phyloP scores from a whole-genome alignment of 495 filamentous ascomycete species.

The Darksidea phi region DNA sequence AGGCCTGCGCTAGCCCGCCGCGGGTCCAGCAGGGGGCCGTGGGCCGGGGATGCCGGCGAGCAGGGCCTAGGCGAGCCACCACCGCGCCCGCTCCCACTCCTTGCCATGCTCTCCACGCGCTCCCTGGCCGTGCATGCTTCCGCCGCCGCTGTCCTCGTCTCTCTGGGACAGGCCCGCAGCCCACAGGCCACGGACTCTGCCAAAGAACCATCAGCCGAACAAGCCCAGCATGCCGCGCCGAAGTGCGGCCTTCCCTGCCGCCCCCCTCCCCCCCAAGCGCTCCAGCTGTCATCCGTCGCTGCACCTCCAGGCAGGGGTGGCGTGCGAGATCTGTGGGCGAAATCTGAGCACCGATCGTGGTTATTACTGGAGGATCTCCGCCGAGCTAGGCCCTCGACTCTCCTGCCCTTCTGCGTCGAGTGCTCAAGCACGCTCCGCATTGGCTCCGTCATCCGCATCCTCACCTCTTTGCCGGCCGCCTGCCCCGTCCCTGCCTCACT shows the following conservation, averaged over 20 bases:
- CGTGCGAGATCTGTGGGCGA: slow-evolving; percentile 34
- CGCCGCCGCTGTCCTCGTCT: slow-evolving; percentile 20
- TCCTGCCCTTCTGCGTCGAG: slow-evolving; percentile 29
- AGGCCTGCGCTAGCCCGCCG: not conserved
- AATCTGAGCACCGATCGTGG: slow-evolving; percentile 34
- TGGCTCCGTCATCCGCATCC: slow-evolving; percentile 27
- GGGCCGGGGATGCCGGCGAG: not conserved
- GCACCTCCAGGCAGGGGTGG: slow-evolving; percentile 33
- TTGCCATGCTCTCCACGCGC: slow-evolving; percentile 7
- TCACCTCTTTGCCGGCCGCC: slow-evolving; percentile 13
- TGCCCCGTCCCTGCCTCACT: slow-evolving; percentile 11
- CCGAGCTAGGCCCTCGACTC: slow-evolving; percentile 25
- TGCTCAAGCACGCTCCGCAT: slow-evolving; percentile 29
- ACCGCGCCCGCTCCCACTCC: not conserved
- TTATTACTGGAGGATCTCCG: slow-evolving; percentile 39
- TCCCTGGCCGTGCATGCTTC: slow-evolving; percentile 25
- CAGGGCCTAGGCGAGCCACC: slow-evolving; percentile 14
- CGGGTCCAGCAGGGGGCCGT: not conserved
- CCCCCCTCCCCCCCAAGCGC: slow-evolving; percentile 27
- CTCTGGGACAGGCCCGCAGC: slow-evolving; percentile 31
- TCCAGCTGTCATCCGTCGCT: slow-evolving; percentile 38
- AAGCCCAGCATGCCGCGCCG: slow-evolving; percentile 31
- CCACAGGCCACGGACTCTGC: slow-evolving; percentile 4
- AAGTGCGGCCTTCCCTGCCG: slow-evolving; percentile 26
- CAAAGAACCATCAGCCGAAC: slow-evolving; percentile 41